phyloP scores from a whole-genome alignment of 2,329 filamentous ascomycete species.

The Colletotrichum siamense region DNA sequence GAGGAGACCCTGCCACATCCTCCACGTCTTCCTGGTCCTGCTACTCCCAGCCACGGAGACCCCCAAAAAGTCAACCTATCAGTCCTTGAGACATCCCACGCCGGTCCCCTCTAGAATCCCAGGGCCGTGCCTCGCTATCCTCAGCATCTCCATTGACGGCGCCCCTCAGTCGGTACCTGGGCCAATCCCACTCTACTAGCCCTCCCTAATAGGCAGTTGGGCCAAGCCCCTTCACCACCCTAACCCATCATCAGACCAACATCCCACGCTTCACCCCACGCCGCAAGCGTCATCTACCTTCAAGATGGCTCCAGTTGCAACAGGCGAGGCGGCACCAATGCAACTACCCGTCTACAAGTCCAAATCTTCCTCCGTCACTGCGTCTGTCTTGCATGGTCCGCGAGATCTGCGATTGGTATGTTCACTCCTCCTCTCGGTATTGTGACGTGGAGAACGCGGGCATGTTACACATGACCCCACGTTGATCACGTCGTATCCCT shows the following conservation, averaged over 20 bases:
- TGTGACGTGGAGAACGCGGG: constrained; percentile 11
- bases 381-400: constrained; percentile 63
- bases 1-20: constrained; percentile 12
- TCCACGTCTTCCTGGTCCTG: not conserved
- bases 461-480: constrained; percentile 35
- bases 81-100: constrained; percentile 20
- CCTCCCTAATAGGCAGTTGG: constrained; percentile 24
- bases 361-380: constrained; percentile 52
- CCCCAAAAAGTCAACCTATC: constrained; percentile 17
- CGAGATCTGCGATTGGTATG: constrained; percentile 63
- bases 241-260: constrained; percentile 20
- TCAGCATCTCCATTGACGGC: not conserved
- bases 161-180: constrained; percentile 6
- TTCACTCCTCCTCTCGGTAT: constrained; percentile 13
- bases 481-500: constrained; percentile 10
- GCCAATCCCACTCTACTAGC: constrained; percentile 20
- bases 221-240: constrained; percentile 21
- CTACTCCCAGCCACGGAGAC: not conserved
- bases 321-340: constrained; percentile 47
- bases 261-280: constrained; percentile 41
- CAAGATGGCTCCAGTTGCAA: constrained; percentile 57
- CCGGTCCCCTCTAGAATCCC: constrained; percentile 9
- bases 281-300: constrained; percentile 28
- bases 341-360: constrained; percentile 45
- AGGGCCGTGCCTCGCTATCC: constrained; percentile 1